These are phyloP conservation scores for Paraphoma chrysanthemicola DNA, from an alignment of 2,329 filamentous ascomycete genomes.

Conservation along the genomic window DNA sequence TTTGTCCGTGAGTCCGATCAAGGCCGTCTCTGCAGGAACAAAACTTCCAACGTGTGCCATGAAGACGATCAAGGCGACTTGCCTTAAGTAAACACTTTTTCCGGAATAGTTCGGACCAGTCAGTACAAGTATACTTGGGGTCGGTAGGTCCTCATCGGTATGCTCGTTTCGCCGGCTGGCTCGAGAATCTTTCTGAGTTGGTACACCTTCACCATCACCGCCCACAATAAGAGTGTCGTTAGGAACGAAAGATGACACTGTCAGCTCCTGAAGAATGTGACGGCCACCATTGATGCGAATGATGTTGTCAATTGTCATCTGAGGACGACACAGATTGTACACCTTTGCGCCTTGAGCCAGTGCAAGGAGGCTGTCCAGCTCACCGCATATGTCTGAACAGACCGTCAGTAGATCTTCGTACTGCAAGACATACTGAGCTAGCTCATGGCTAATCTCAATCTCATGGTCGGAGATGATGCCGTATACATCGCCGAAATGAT, in stretches of 20 bases:
- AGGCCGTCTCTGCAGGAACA: slow-evolving; percentile 79
- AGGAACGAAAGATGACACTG: slow-evolving; percentile 79
- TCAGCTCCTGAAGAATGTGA: slow-evolving; percentile 86
- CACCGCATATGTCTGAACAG: slow-evolving; percentile 82
- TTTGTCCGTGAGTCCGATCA: slow-evolving; percentile 87
- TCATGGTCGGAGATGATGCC: slow-evolving; percentile 88
- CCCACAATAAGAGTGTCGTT: slow-evolving; percentile 79
- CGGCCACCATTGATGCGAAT: slow-evolving; percentile 79
- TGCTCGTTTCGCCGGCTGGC: slow-evolving; percentile 8
- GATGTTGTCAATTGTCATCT: slow-evolving; percentile 72
- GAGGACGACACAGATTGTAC: slow-evolving; percentile 74
- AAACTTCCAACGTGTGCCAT: slow-evolving; percentile 90
- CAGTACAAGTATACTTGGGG: slow-evolving; percentile 76
- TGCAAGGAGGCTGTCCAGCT: slow-evolving; percentile 85
- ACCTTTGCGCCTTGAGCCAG: slow-evolving; percentile 77
- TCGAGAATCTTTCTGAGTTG: slow-evolving; percentile 1
- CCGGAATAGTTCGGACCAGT: slow-evolving; percentile 97
- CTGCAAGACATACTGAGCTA: slow-evolving; percentile 74
- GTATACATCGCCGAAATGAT: slow-evolving; percentile 83
- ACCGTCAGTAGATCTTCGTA: slow-evolving; percentile 70
- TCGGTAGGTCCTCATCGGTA: slow-evolving; percentile 21
- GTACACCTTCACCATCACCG: slow-evolving; percentile 49
- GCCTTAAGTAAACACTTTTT: slow-evolving; percentile 95
- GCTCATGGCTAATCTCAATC: slow-evolving; percentile 82
- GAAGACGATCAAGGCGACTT: slow-evolving; percentile 88